Percentiles rank a stretch among this genome's conserved stretches.
phyloP scores from a whole-genome alignment of 257 asterid genomes.

The Capsicum chinense region DNA sequence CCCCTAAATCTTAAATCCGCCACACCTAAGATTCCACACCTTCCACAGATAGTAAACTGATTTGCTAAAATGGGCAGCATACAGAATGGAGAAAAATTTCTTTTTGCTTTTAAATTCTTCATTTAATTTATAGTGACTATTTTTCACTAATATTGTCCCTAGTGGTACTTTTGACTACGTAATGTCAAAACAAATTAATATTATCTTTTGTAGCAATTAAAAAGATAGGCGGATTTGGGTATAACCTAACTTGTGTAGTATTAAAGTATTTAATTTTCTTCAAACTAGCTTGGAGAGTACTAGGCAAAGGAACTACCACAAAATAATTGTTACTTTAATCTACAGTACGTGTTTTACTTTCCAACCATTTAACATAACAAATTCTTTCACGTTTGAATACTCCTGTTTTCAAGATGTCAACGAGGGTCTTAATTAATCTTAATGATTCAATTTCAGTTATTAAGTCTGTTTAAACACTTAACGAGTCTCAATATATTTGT shows the following conservation, averaged over 20 bases:
- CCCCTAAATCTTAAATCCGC: too few relatives aligned
- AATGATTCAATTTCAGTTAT: too few relatives aligned
- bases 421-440: too few relatives aligned
- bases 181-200: background rate
- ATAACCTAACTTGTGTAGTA: background rate
- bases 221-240: background rate
- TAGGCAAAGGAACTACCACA: too few relatives aligned
- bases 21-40: too few relatives aligned
- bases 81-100: background rate
- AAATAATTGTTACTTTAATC: background rate
- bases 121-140: too few relatives aligned
- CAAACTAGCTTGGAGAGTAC: background rate
- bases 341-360: background rate
- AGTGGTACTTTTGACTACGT: background rate
- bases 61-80: background rate
- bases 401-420: background rate
- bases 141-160: background rate
- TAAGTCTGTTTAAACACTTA: too few relatives aligned
- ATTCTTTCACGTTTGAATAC: background rate
- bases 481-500: too few relatives aligned
- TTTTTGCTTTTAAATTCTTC: background rate
- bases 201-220: background rate
- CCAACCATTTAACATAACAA: background rate
- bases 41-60: background rate
- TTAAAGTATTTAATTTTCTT: background rate